Evolutionary conservation across 768 basidiomycete genomes (phyloP).

Genomic region (Paxillus ammoniavirescens): DNA sequence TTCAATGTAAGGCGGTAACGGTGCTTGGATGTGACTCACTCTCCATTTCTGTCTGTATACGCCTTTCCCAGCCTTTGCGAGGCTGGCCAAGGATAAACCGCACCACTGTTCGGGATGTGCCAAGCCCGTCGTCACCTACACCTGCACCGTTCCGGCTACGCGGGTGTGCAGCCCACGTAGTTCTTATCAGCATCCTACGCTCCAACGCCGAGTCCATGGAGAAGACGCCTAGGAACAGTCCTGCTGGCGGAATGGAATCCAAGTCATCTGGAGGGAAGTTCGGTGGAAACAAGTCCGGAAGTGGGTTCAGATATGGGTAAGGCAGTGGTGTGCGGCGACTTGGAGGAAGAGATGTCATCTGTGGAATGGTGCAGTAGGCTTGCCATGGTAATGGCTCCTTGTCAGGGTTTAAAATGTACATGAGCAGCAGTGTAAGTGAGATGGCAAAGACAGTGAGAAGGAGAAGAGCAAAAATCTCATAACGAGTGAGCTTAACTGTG

Average conservation of each 20-base stretch:
- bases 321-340: conserved; percentile 40
- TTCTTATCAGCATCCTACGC: conserved; percentile 82
- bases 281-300: conserved; percentile 26
- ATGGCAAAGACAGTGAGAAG: conserved; percentile 80
- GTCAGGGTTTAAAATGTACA: conserved; percentile 93
- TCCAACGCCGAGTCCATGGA: conserved; percentile 83
- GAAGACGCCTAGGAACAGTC: conserved; percentile 88
- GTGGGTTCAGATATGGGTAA: conserved; percentile 38
- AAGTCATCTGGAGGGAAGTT: conserved; percentile 74
- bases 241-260: conserved; percentile 76
- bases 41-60: conserved; percentile 87
- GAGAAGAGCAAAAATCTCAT: conserved; percentile 66
- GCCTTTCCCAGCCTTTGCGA: conserved; percentile 71
- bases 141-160: conserved; percentile 75
- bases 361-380: conserved; percentile 81
- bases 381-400: conserved; percentile 94
- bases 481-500: conserved; percentile 20
- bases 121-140: conserved; percentile 62
- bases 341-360: conserved; percentile 42
- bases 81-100: conserved; percentile 90
- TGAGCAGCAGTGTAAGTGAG: conserved; percentile 81
- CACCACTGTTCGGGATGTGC: conserved; percentile 82
- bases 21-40: conserved; percentile 48
- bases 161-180: conserved; percentile 85
- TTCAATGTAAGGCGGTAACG: background rate